Percentiles rank a stretch among this genome's conserved stretches.
Evolutionary conservation across 2,329 filamentous ascomycete genomes (phyloP).

Genomic region (Hymenoscyphus fraxineus): DNA sequence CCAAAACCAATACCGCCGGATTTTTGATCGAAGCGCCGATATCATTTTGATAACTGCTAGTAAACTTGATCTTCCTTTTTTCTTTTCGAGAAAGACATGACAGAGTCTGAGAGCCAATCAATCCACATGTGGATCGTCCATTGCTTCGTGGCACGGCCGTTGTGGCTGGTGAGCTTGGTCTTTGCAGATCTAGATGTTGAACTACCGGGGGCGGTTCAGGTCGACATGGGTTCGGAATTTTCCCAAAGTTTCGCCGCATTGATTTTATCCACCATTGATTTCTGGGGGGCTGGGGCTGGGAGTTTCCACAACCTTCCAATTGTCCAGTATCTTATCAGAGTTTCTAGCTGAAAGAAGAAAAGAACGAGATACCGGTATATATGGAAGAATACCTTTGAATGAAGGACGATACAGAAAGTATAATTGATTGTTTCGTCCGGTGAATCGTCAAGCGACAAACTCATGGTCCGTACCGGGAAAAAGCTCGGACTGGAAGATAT

Average conservation of each 20-base stretch:
- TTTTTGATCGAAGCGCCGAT: background rate
- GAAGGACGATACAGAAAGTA: background rate
- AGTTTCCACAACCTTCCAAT: background rate
- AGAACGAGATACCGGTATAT: background rate
- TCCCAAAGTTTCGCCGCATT: background rate
- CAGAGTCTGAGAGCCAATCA: background rate
- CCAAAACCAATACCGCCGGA: background rate
- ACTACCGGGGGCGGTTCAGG: slow-evolving; percentile 3
- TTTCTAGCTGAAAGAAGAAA: background rate
- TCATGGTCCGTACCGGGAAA: background rate
- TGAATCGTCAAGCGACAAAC: background rate
- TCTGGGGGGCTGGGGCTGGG: background rate
- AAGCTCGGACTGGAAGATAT: background rate
- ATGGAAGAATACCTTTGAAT: no score
- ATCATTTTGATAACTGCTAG: background rate
- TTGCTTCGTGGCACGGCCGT: background rate
- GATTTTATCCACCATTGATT: background rate
- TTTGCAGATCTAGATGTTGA: slow-evolving; percentile 1
- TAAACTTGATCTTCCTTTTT: background rate
- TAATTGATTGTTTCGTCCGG: background rate
- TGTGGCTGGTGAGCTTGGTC: slow-evolving; percentile 7
- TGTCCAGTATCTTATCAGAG: background rate
- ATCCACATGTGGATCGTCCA: background rate
- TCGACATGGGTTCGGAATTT: slow-evolving; percentile 5
- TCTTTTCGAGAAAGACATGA: background rate